Evolutionary conservation across 257 asterid species (phyloP), one percentile per base, ranked within the genome.

Genomic region (Ligustrum vulgare): DNA sequence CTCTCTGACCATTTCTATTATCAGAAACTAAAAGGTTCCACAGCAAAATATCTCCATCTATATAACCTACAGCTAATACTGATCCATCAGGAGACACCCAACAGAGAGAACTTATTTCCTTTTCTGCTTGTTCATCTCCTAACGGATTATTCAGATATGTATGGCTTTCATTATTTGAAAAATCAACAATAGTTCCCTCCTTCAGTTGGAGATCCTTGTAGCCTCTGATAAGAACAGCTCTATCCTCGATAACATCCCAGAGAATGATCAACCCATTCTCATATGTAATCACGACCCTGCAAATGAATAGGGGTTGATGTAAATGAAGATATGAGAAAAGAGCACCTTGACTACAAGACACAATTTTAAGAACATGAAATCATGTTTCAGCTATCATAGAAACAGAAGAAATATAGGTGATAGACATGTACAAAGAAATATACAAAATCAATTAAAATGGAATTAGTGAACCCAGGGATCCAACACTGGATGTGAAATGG

Each of bases 41-140:
- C 4, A 95, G 84, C 68, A 95, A 82, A 83, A 95, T 87, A 88
- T 95, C 98, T 72, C 99, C 99, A 78, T 95, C 99, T 72, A 95
- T 92, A 74, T 95, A 93, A 45, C 99, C 99, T 77, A 95, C 97
- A 63, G 99, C 98, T 84, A 93, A 85, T 77, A 87, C 80, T 78
- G 98, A 89, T 58, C 96, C 98, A 84, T 95, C 98, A 69, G 88
- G 75, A 45, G 99, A 89, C 60, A 82, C 94, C 98, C 99, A 95
- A 89, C 99, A 95, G 67, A 95, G 89, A 83, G 98, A 88, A 82
- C 96, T 87, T 85, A 95, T 93, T 83, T 93, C 99, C 80, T 95
- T 95, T 41, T 89, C 97, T 71, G 69, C 81, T 78, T 86, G 91
- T 76, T 89, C 94, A 51, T 79, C 77, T 36, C 90, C 94, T 69